phyloP scores from a whole-genome alignment of 2,329 filamentous ascomycete species.

The Myotisia sp. region DNA sequence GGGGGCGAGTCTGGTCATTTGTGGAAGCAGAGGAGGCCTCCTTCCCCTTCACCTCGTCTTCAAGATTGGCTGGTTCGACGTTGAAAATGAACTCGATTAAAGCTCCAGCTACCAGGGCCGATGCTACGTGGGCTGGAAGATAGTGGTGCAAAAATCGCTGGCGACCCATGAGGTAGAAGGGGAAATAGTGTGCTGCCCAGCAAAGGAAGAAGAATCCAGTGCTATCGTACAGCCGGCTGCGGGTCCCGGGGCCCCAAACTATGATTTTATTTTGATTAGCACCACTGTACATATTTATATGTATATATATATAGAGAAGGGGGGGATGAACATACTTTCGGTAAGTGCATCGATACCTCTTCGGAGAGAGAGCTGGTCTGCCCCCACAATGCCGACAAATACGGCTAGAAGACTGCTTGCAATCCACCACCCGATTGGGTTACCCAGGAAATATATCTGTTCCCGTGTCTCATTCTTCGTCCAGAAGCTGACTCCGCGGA shows the following conservation, averaged over 20 bases:
- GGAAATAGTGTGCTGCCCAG: slow-evolving; percentile 94
- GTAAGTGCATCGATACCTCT: slow-evolving; percentile 89
- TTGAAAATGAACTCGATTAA: slow-evolving; percentile 94
- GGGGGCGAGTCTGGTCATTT: slow-evolving; percentile 21
- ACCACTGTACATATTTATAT: background rate
- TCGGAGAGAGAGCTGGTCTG: slow-evolving; percentile 84
- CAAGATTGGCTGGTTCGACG: slow-evolving; percentile 54
- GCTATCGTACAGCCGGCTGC: slow-evolving; percentile 90
- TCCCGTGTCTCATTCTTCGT: slow-evolving; percentile 87
- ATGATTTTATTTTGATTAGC: slow-evolving; percentile 20
- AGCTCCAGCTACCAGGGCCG: slow-evolving; percentile 75
- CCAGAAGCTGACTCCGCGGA: slow-evolving; percentile 98
- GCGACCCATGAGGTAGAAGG: slow-evolving; percentile 95
- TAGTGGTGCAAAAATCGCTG: slow-evolving; percentile 98
- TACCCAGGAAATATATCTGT: slow-evolving; percentile 97
- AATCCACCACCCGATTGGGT: slow-evolving; percentile 95
- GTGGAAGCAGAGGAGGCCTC: no score
- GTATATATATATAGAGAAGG: background rate
- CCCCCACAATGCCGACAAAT: slow-evolving; percentile 78
- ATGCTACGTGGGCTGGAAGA: slow-evolving; percentile 84
- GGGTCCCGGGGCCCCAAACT: slow-evolving; percentile 52
- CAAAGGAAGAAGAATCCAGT: slow-evolving; percentile 98
- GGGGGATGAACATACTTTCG: slow-evolving; percentile 54
- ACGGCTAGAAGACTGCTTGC: slow-evolving; percentile 83
- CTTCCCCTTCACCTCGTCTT: no score